Percentiles rank a stretch among this genome's conserved stretches.
Conservation (phyloP, 495 filamentous ascomycete genomes). For the Neurospora sp. region DNA sequence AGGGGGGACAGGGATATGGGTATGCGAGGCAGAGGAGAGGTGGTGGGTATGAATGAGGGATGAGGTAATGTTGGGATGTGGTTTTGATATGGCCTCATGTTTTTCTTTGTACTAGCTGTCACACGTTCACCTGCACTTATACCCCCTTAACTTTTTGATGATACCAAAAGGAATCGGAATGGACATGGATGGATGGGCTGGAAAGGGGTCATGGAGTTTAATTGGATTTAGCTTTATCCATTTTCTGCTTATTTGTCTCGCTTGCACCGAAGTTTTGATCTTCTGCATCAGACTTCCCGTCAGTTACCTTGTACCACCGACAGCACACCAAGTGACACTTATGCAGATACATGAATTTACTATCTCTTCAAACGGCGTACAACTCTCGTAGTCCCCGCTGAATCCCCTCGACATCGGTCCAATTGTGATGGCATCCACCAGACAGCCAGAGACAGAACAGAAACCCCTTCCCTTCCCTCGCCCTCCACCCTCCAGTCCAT, state of each 20-base stretch:
- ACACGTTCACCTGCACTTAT: neutral
- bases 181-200: neutral
- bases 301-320: neutral
- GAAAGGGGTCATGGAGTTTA: neutral
- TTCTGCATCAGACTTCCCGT: neutral
- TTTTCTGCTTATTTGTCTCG: neutral
- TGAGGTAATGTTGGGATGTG: neutral
- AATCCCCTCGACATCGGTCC: neutral
- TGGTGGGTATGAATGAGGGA: neutral
- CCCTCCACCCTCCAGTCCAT: neutral
- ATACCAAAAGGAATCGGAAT: neutral
- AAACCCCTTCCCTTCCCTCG: neutral
- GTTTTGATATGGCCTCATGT: neutral
- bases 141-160: neutral
- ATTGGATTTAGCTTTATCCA: neutral
- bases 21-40: neutral
- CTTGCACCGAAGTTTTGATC: neutral
- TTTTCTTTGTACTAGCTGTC: neutral
- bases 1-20: neutral
- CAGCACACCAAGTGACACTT: neutral
- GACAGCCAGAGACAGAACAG: neutral
- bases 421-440: neutral
- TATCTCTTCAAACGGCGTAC: neutral
- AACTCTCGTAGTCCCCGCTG: neutral
- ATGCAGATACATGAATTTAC: neutral